These are phyloP conservation scores for Artemisia tridentata DNA, from an alignment of 129 eudicot species.

Conservation along the genomic window DNA sequence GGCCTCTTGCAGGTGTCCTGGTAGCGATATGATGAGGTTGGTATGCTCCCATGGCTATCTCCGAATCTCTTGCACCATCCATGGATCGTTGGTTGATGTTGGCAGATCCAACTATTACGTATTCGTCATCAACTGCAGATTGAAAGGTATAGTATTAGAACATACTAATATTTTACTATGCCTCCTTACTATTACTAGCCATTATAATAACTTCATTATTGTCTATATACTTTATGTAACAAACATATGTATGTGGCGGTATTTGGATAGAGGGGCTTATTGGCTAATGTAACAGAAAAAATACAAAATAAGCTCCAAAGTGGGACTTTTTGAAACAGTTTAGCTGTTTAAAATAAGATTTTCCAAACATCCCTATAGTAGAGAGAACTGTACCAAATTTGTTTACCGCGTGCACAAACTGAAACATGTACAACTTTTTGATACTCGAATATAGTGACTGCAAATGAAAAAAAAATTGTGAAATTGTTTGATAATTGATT, in stretches of 20 bases:
- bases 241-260: too few species aligned
- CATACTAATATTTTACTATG: neutral
- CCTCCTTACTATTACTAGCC: too few species aligned
- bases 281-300: too few species aligned
- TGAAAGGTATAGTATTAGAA: neutral
- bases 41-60: constrained; percentile 86
- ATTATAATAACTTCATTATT: too few species aligned
- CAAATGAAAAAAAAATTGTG: neutral
- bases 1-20: constrained; percentile 65
- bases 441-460: too few species aligned
- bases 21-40: constrained; percentile 60
- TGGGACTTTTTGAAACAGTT: too few species aligned
- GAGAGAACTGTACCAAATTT: neutral
- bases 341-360: too few species aligned
- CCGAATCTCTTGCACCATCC: constrained; percentile 83
- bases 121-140: constrained; percentile 73
- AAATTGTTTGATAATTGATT: neutral
- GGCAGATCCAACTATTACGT: constrained; percentile 80
- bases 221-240: too few species aligned
- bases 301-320: too few species aligned
- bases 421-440: neutral
- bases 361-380: too few species aligned
- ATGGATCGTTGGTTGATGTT: constrained; percentile 87
- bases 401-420: too few species aligned
- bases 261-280: too few species aligned